Evolutionary conservation across 202 grass and related monocot genomes (phyloP), one percentile per base, ranked within the genome.

Genomic region (Carex sylvatica): DNA sequence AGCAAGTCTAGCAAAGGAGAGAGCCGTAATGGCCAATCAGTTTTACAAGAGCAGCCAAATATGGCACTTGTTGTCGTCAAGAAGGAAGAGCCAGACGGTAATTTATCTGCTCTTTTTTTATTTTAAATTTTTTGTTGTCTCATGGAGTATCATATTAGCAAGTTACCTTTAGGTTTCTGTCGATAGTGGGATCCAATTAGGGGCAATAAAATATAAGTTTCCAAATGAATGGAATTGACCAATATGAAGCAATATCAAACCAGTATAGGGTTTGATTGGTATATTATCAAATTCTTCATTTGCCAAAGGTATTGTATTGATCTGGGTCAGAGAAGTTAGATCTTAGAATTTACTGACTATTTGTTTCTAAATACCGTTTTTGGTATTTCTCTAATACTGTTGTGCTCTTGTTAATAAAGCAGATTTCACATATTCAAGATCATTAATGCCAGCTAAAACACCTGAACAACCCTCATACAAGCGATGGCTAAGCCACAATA

Each of bases 401-500:
- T 55, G 49, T 35, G 36, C 30, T 59, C 30, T 77, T 58, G 52
- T 77, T 36, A 55, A 59, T 13, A 53, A 77, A 7, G 74, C 74
- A 77, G 74, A 77, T 67, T 52, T 82, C 42, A 67, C 22, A 35
- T 8, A 54, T 67, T 47, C 44, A 13, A 82, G 63, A 35, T 15
- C 47, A 3, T 10, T 23, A 44, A 9, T 82, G 7, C 4, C 36
- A 30, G 3, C 46, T 53, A 82, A 53, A 67, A 82, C 61, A 70
- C 40, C 42, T 13, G 63, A 82, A 20, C 63, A 65, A 47, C 65
- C 28, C 19, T 77, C 74, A 77, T 77, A 77, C 53, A 77, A 68
- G 63, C 46, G 65, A 82, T 82, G 65, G 80, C 61, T 65, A 53
- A 82, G 61, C 80, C 46, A 67, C 63, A 49, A 82, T 77, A 77